Evolutionary conservation across 345 rosid genomes (phyloP).

Genomic region (Sapria himalayana): DNA sequence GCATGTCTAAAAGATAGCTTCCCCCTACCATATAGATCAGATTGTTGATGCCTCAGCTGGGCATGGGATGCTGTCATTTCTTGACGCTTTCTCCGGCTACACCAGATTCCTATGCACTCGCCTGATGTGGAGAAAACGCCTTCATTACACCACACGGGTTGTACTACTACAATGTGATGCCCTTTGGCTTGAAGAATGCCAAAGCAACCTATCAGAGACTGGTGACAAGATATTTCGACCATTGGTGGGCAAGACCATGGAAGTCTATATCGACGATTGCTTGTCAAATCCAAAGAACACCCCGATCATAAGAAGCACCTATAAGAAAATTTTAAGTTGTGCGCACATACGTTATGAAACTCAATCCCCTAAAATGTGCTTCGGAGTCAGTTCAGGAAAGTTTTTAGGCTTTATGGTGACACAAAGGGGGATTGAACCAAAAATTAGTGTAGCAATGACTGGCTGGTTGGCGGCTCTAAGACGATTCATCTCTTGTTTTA

Average conservation of each 20-base stretch:
- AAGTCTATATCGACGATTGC: background rate
- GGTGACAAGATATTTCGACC: background rate
- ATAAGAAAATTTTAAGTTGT: background rate
- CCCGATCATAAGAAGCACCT: background rate
- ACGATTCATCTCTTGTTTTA: too few relatives aligned
- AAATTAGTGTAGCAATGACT: too few relatives aligned
- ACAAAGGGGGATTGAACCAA: background rate
- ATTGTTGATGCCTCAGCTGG: background rate
- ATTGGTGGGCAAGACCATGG: background rate
- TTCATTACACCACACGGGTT: background rate
- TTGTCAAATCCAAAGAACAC: background rate
- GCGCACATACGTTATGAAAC: background rate
- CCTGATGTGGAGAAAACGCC: background rate
- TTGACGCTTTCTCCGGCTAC: conserved; percentile 4
- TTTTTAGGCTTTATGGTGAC: background rate
- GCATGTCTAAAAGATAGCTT: background rate
- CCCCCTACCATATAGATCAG: conserved; percentile 1
- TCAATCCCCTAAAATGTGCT: conserved; percentile 4
- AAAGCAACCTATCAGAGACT: background rate
- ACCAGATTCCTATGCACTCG: background rate
- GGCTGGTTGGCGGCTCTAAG: too few relatives aligned
- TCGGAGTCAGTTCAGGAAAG: background rate
- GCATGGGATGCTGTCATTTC: background rate
- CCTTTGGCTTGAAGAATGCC: conserved; percentile 3
- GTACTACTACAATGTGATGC: conserved; percentile 1